Evolutionary conservation across 352 stramenopile genomes (phyloP).

Genomic region (Pythium brassicae): DNA sequence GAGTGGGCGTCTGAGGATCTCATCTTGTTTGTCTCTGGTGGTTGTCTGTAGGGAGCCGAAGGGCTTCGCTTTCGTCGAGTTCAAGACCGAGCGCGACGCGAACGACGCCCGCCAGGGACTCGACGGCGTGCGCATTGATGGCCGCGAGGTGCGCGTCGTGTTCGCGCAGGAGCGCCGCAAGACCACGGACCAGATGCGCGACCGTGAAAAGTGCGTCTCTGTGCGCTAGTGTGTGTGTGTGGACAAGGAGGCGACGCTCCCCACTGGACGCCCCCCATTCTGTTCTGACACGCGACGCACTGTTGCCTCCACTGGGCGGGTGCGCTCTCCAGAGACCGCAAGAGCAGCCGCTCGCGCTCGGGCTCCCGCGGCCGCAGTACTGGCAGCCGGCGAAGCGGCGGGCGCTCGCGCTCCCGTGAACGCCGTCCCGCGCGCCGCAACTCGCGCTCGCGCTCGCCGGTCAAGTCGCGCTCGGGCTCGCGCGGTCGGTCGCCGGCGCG

Average conservation of each 20-base stretch:
- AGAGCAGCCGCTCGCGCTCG: slow-evolving; percentile 34
- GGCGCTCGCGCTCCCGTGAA: slow-evolving; percentile 42
- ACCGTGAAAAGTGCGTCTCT: slow-evolving; percentile 65
- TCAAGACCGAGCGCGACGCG: slow-evolving; percentile 89
- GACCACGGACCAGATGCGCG: slow-evolving; percentile 93
- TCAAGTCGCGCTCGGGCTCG: slow-evolving; percentile 29
- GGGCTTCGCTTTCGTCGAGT: slow-evolving; percentile 96
- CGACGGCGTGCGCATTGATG: slow-evolving; percentile 90
- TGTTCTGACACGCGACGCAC: too few relatives aligned
- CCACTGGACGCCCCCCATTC: too few relatives aligned
- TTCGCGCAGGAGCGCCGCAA: slow-evolving; percentile 96
- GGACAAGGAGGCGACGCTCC: too few relatives aligned
- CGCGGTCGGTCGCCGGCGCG: slow-evolving; percentile 24
- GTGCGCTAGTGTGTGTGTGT: too few relatives aligned
- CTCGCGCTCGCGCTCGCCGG: slow-evolving; percentile 32
- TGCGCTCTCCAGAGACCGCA: slow-evolving; percentile 14
- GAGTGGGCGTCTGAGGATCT: too few relatives aligned
- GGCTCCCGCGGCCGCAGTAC: slow-evolving; percentile 21
- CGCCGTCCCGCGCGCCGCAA: slow-evolving; percentile 36
- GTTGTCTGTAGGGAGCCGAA: slow-evolving; percentile 93
- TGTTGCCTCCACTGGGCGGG: too few relatives aligned
- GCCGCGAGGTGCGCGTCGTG: slow-evolving; percentile 92
- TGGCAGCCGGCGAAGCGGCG: slow-evolving; percentile 16
- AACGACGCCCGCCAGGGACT: slow-evolving; percentile 89
- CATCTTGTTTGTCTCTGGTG: too few relatives aligned